Base-by-base conservation (phyloP, 352 stramenopile genomes). In the Phytophthora capsici region DNA sequence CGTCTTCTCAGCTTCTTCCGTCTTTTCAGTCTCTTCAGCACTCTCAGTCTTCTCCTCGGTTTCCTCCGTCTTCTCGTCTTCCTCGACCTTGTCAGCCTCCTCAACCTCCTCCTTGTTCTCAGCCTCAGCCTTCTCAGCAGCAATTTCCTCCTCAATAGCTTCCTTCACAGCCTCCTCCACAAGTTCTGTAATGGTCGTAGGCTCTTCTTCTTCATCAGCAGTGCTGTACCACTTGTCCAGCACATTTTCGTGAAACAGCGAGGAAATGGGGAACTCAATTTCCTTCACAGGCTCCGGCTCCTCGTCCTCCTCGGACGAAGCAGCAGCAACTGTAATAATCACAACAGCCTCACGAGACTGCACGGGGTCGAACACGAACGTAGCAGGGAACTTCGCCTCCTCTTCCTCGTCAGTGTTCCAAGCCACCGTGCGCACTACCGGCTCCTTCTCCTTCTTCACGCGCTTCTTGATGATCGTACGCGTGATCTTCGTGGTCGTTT, bases 281-380 rank as follows among this genome's bases (percentile, higher is more conserved):
- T 94, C 85, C 73, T 90, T 93, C 28, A 95, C 58, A 0, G 82
- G 62, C 43, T 92, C 79, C 5, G 49, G 28, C 43, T 90, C 77
- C 0, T 82, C 82, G 1, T 87, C 77, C 16, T 92, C 75, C 19
- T 82, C 73, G 23, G 65, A 63, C 46, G 49, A 47, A 28, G 62
- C 28, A 19, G 60, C 51, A 44, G 76, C 71, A 16, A 95, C 78
- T 19, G 87, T 79, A 56, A 95, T 77, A 17, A 71, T 89, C 69
- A 93, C 82, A 4, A 93, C 66, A 16, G 87, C 85, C 65, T 95
- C 87, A 20, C 85, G 85, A 36, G 86, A 93, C 65, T 93, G 87
- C 64, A 95, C 82, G 0, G 80, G 84, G 56, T 95, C 87, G 50
- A 94, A 95, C 43, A 90, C 80, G 41, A 95, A 90, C 26, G 76